Evolutionary conservation across 2,329 filamentous ascomycete genomes (phyloP), one percentile per base, ranked within the genome.

Genomic region (Plectosphaerella sp.): DNA sequence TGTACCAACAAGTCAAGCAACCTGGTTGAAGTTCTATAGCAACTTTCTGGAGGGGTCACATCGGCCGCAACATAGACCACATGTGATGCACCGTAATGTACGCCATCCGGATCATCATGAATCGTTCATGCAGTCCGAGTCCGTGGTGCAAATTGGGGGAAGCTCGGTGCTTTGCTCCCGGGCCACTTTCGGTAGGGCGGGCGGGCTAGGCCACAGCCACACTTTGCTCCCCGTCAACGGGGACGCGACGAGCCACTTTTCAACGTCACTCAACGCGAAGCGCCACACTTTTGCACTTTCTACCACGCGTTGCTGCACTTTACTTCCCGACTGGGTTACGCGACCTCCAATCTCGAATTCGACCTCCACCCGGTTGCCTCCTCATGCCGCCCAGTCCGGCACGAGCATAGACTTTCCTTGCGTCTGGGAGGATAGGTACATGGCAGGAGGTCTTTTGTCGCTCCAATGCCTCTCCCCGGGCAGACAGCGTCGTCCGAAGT

Each of bases 401-500:
- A 7, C 14, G 16, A 39, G 16, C 37, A 39, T 16, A 39, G 14
- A 18, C 3, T 22, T 22, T 14, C 37, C 6, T 43, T 33, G 11
- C 28, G 16, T 20, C 41, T 12, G 41, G 18, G 16, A 20, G 6
- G 41, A 18, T 43, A 12, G 18, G 16, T 20, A 43, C 41, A 43
- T 43, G 16, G n/a, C 16, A 20, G 16, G 5, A 18, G 11, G 5
- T 12, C 10, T n/a, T 20, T 18, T 12, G n/a, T 18, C 16, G 10
- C 10, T n/a, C 16, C 18, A 7, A 43, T 58, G 57, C 55, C 53
- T 48, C 51, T 49, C 43, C 52, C 48, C 42, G 49, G 50, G 41
- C 43, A 46, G 22, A 48, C 53, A 24, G 53, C 57, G 46, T 51
- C 53, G 25, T 61, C 68, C 60, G 72, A 76, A 75, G 76, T 76